phyloP scores from a whole-genome alignment of 169 alveolate species.

The Plasmodium gonderi region DNA sequence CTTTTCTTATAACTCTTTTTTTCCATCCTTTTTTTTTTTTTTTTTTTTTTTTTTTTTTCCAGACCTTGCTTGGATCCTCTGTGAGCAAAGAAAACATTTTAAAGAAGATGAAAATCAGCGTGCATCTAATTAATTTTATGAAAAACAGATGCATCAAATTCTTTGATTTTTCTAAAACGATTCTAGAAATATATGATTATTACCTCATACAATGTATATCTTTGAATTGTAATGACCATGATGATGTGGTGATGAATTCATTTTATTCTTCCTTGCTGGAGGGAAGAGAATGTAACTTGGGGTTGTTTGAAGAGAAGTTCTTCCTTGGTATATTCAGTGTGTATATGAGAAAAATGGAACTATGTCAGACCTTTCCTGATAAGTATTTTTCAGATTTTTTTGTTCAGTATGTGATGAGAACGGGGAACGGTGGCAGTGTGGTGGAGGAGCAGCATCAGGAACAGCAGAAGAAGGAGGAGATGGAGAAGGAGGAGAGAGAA shows the following conservation, averaged over 20 bases:
- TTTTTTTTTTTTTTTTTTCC: background rate
- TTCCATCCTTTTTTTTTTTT: background rate
- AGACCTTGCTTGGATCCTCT: background rate
- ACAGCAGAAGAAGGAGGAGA: too few species aligned
- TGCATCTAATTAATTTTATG: constrained; percentile 37
- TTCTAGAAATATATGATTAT: background rate
- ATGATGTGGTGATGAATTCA: background rate
- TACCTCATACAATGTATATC: background rate
- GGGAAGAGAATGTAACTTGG: background rate
- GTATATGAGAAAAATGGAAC: constrained; percentile 4
- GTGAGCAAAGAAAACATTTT: background rate
- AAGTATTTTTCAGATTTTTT: constrained; percentile 8
- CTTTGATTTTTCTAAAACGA: background rate
- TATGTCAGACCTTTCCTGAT: constrained; percentile 7
- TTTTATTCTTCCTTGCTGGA: constrained; percentile 15
- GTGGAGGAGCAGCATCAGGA: too few species aligned
- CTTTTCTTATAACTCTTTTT: too few species aligned
- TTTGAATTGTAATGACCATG: background rate
- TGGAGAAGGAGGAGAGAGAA: background rate
- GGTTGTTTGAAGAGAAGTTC: constrained; percentile 19
- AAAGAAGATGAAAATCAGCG: constrained; percentile 1
- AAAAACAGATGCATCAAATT: background rate
- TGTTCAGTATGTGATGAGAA: background rate
- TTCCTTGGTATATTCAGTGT: constrained; percentile 23
- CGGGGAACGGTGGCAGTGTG: too few species aligned